These are phyloP conservation scores for Atalantia buxifolia DNA, from an alignment of 345 rosid genomes.

Conservation along the genomic window DNA sequence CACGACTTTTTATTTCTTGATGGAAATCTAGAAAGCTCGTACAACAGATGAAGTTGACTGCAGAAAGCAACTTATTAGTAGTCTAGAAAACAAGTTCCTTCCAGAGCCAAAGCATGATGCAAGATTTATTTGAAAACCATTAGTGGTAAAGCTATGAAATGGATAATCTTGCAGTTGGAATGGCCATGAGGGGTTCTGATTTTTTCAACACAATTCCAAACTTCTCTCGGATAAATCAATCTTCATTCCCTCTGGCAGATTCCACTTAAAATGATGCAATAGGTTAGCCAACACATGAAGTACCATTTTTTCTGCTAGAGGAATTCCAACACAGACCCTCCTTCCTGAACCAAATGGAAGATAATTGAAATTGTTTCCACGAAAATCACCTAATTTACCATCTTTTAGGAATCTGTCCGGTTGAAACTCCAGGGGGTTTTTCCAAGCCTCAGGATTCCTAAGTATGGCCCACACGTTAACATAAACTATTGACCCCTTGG, in stretches of 20 bases:
- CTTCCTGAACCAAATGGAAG: conserved; percentile 12
- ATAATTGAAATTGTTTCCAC: neutral
- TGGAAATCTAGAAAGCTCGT: neutral
- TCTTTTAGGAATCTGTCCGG: conserved; percentile 16
- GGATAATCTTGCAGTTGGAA: conserved; percentile 1
- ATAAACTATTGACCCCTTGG: conserved; percentile 8
- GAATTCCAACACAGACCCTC: conserved; percentile 23
- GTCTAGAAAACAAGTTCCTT: neutral
- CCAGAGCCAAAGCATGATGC: neutral
- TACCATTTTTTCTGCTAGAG: conserved; percentile 10
- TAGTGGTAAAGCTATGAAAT: neutral
- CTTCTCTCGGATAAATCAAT: conserved; percentile 11
- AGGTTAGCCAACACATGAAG: conserved; percentile 1
- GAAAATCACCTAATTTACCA: neutral
- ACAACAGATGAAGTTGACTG: neutral
- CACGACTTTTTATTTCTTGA: no score
- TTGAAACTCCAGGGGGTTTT: conserved; percentile 12
- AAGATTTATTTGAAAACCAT: neutral
- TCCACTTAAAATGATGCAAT: conserved; percentile 17
- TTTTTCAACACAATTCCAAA: conserved; percentile 13
- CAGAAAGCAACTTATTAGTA: neutral
- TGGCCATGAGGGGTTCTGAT: neutral
- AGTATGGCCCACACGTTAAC: conserved; percentile 8
- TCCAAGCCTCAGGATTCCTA: conserved; percentile 12
- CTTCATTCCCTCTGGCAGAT: neutral